A percentile compares a stretch with the other conserved stretches of the same genome.
Evolutionary conservation across 78 protist genomes (phyloP).

Genomic region (Tieghemostelium lacteum): DNA sequence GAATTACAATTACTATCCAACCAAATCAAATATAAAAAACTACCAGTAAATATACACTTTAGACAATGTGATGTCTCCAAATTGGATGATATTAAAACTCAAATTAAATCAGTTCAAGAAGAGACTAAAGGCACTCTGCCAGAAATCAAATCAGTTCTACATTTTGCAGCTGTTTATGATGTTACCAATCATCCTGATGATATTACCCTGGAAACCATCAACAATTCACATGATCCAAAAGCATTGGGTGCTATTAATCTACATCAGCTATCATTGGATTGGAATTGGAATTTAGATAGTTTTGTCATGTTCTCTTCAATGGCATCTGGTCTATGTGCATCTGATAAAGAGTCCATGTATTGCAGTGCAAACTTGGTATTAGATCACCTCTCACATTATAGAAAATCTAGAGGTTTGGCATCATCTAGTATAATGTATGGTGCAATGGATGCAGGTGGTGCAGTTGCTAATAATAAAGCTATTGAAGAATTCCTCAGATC

Average conservation of each 20-base stretch:
- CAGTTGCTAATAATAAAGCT: neutral
- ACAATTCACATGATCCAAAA: neutral
- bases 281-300: neutral
- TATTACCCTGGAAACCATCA: neutral
- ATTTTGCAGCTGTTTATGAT: neutral
- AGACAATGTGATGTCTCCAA: neutral
- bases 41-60: too few relatives aligned
- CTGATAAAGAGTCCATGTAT: conserved; percentile 68
- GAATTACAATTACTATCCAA: conserved; percentile 18
- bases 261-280: neutral
- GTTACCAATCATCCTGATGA: neutral
- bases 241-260: conserved; percentile 28
- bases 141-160: neutral
- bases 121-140: neutral
- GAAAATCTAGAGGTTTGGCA: conserved; percentile 40
- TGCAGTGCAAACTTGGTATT: conserved; percentile 79
- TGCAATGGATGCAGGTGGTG: neutral
- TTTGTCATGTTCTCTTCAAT: conserved; percentile 73
- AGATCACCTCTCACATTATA: conserved; percentile 53
- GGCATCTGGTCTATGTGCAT: neutral
- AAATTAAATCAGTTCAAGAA: neutral
- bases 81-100: too few relatives aligned
- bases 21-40: too few relatives aligned
- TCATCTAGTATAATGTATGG: conserved; percentile 27
- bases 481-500: neutral